Evolutionary conservation across 192 early-diverging fungal species (phyloP), one percentile per base, ranked within the genome.

Genomic region (Linnemannia zychae): DNA sequence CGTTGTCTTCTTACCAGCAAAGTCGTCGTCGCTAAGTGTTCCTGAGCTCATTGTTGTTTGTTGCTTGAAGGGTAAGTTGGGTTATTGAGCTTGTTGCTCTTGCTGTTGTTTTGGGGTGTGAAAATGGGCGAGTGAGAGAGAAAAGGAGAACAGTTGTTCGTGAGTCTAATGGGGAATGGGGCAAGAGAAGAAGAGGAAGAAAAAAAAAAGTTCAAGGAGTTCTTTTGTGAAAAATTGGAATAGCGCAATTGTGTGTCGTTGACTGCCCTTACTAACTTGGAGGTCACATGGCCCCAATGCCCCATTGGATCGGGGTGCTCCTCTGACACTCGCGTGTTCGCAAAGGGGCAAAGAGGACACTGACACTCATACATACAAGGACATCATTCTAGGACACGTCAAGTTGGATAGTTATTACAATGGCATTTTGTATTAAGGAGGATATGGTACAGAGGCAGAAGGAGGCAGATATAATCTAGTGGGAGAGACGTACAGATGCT

Each of bases 21-120:
- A 84, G 52, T 84, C 82, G 47, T 84, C 82, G 17, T 84, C 82
- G 47, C 82, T 84, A 53, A 84, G 63, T 73, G 57, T 84, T 63
- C 77, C 82, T 66, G 82, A 71, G 57, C 82, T 84, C 82, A 84
- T 84, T 24, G 11, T 40, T 24, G 33, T 1, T 37, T 37, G n/a
- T 22, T 9, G 33, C 2, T 71, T 48, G 69, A n/a, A n/a, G n/a
- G n/a, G n/a, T n/a, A n/a, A n/a, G n/a, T n/a, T n/a, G n/a, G n/a
- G n/a, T n/a, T n/a, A n/a, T n/a, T n/a, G n/a, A n/a, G n/a, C n/a
- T 28, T 57, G 48, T 24, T 46, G 72, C 17, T n/a, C 65, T 46
- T 40, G 28, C 13, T 63, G 44, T 52, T 20, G 44, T 24, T 24
- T 31, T 31, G 0, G 50, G 33, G 24, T 67, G 47, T 2, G 44